Evolutionary conservation across 805 yeast genomes (phyloP), one percentile per base, ranked within the genome.

Genomic region (Kazachstania viticola): DNA sequence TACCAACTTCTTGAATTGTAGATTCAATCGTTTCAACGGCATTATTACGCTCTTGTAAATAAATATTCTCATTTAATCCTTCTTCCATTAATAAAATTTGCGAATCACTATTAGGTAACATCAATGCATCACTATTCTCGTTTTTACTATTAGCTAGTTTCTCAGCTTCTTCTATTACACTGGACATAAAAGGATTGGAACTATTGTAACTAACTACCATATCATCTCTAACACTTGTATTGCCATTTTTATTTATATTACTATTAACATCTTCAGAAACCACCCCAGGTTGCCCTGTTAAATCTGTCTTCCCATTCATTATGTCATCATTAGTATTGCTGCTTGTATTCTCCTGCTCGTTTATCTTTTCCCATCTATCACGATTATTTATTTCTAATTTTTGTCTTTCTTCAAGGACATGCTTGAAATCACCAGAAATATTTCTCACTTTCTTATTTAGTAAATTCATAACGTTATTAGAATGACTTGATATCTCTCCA

Each of bases 1-100:
- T 79, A 27, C 98, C 98, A 30, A 91, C 94, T 56, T 91, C 97
- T 49, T 88, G 88, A 39, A 91, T 91, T 0, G 98, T 91, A n/a
- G 84, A 71, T 54, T 91, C 98, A 31, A 91, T 91, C 0, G 96
- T 83, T 51, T 88, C 97, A 31, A 91, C 95, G 0, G 98, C 98
- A 28, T 76, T 56, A 46, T 76, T 78, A 48, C 98, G 69, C 44
- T 80, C 91, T 47, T 77, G 88, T 34, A 87, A 61, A 51, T 91
- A 91, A 34, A 67, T 67, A 36, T 61, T 60, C 25, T 63, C 61
- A 29, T 34, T 31, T 21, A 45, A 17, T 45, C 84, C 94, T 55
- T 87, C 95, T 47, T 88, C 96, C 48, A 85, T 65, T 55, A 87
- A 60, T 48, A 82, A 64, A 45, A 84, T 56, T 44, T 81, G 78